Evolutionary conservation across 805 yeast genomes (phyloP).

Genomic region (Candida arabinofermentans): DNA sequence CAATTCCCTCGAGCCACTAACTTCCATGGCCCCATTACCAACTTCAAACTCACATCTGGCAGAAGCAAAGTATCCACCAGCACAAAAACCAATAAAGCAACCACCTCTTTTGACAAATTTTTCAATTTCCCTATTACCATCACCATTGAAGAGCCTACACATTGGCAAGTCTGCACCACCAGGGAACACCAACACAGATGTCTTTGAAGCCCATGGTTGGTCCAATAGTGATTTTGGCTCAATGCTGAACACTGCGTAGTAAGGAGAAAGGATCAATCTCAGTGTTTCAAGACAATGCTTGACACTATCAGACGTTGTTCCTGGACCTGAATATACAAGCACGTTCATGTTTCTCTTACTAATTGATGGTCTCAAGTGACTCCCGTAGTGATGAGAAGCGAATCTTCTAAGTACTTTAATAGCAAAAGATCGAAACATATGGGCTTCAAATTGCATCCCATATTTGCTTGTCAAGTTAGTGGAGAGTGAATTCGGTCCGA

Average conservation of each 20-base stretch:
- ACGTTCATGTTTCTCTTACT: slow-evolving; percentile 52
- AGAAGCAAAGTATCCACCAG: slow-evolving; percentile 90
- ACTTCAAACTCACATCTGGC: slow-evolving; percentile 77
- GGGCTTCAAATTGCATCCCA: too few species aligned
- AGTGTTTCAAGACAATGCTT: slow-evolving; percentile 78
- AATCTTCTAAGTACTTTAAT: background rate
- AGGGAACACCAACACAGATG: slow-evolving; percentile 79
- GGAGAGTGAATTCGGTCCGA: too few species aligned
- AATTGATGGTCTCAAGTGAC: background rate
- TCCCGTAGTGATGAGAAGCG: background rate
- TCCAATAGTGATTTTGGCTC: slow-evolving; percentile 55
- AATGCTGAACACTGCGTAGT: slow-evolving; percentile 79
- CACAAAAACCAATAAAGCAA: slow-evolving; percentile 80
- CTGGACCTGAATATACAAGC: slow-evolving; percentile 70
- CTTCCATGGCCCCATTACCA: slow-evolving; percentile 68
- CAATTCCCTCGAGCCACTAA: slow-evolving; percentile 81
- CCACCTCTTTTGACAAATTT: slow-evolving; percentile 80
- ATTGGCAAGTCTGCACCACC: slow-evolving; percentile 97
- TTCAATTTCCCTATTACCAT: slow-evolving; percentile 55
- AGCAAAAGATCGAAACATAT: background rate
- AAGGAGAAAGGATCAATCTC: slow-evolving; percentile 71
- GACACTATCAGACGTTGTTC: slow-evolving; percentile 84
- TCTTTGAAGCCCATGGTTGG: slow-evolving; percentile 87
- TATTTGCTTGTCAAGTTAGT: too few species aligned
- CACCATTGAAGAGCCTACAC: slow-evolving; percentile 68